These are phyloP conservation scores for Syzygium malaccense DNA, from an alignment of 441 rosid genomes.

Conservation along the genomic window DNA sequence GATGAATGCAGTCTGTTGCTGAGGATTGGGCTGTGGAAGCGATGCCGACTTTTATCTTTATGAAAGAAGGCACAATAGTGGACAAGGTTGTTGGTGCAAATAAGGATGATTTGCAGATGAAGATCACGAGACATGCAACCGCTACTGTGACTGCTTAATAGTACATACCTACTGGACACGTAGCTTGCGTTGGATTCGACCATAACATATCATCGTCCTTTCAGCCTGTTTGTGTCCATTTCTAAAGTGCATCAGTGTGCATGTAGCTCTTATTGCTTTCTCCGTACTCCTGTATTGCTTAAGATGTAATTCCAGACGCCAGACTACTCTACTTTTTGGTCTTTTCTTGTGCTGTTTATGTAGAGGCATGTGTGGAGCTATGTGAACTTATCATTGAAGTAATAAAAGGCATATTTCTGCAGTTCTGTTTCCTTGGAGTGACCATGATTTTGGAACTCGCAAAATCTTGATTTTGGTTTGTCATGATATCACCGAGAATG, in stretches of 20 bases:
- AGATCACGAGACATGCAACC: neutral
- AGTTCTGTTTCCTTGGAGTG: neutral
- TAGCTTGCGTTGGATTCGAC: neutral
- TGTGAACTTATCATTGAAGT: neutral
- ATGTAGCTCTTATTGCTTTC: neutral
- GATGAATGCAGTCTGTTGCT: neutral
- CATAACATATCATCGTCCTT: neutral
- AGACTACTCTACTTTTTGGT: neutral
- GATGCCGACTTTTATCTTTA: neutral
- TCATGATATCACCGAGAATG: no score
- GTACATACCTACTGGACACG: neutral
- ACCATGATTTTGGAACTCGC: neutral
- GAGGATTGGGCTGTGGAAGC: conserved; percentile 2
- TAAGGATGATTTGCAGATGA: neutral
- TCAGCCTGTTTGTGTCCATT: neutral
- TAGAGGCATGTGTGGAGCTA: neutral
- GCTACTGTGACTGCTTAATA: neutral
- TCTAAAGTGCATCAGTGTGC: neutral
- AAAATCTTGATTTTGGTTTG: no score
- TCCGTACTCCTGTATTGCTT: neutral
- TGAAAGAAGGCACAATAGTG: neutral
- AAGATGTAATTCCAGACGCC: neutral
- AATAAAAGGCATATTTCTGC: neutral
- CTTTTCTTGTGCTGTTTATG: neutral
- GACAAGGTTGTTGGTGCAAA: neutral